Evolutionary conservation across 345 rosid genomes (phyloP), one percentile per base, ranked within the genome.

Genomic region (Excoecaria agallocha): DNA sequence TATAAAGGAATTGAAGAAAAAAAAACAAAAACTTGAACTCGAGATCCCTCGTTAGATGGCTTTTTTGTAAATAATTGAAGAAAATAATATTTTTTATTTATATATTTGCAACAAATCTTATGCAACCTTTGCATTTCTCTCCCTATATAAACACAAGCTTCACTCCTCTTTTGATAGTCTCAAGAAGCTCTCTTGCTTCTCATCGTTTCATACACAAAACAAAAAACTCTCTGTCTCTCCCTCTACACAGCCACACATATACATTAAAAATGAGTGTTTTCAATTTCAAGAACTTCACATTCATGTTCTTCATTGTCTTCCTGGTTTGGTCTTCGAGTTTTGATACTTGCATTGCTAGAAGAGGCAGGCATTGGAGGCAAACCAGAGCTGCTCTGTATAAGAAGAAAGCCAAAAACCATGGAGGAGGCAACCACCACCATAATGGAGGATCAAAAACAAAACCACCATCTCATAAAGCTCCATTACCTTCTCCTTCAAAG

Each of bases 291-390:
- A 86, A 85, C 80, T 65, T 86, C 75, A 71, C 97, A 76, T 79
- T 85, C 55, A 81, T 81, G 84, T 41, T 88, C 55, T 68, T 87
- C 74, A 35, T 89, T 70, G 82, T 86, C 49, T 16, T 88, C 50
- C 74, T 92, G 17, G 85, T 89, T 7, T 92, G 91, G 97, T 86
- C 84, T 78, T 82, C 84, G 55, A 87, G 82, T 74, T 71, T 90
- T 50, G 90, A 86, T 51, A 78, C 83, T n/a, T 90, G 93, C 93
- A 90, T 78, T 86, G 96, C 94, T 3, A 85, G 96, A 82, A 90
- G 86, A 84, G 93, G 95, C 60, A 87, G 75, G 83, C 94, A 92
- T 58, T 87, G 92, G 98, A 89, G 92, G 86, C 89, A 80, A 2
- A 71, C 82, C 77, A 81, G 93, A 64, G 78, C 85, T 69, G 83